Evolutionary conservation across 306 rosid species (phyloP), one percentile per base, ranked within the genome.

Genomic region (Pyrus pyrifolia): DNA sequence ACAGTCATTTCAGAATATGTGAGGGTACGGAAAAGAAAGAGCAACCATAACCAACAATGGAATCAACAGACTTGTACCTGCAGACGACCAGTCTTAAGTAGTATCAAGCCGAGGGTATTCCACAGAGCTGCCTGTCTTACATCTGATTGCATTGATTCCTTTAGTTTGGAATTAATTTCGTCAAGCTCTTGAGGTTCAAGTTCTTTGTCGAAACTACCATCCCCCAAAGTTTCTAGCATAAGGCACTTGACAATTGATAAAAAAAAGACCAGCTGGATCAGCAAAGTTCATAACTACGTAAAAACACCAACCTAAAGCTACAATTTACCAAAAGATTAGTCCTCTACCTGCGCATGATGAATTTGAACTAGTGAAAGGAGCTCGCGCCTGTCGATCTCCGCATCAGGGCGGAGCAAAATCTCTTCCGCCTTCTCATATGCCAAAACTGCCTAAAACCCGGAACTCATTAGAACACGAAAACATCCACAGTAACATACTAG

Each of bases 341-440:
- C 73, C 44, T 76, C 58, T 59, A 95, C 98, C 98, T 95, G 98
- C 60, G 96, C 98, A 83, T 95, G 98, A 83, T 95, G 98, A 86
- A 85, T 88, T 78, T 95, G 98, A 79, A 95, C 90, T 44, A 92
- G 80, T 44, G 97, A 87, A 82, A 95, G 96, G 68, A 95, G 81
- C 75, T 92, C 98, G 11, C 91, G 91, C 81, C 98, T 82, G 58
- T 87, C 94, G 73, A 88, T 81, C 82, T 90, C 98, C 70, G 82
- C 83, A 80, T 95, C 97, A 17, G 92, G 80, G 40, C 87, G 89
- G 65, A 85, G 95, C 72, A 95, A 82, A 70, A 95, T 92, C 88
- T 95, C 96, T 71, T 82, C 89, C 11, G 97, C 93, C 88, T 95
- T 95, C 89, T 90, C 97, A 79, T 92, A 95, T 38, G 93, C 88